Base-by-base conservation (phyloP, 768 basidiomycete genomes). In the Tricholoma flavovirens region DNA sequence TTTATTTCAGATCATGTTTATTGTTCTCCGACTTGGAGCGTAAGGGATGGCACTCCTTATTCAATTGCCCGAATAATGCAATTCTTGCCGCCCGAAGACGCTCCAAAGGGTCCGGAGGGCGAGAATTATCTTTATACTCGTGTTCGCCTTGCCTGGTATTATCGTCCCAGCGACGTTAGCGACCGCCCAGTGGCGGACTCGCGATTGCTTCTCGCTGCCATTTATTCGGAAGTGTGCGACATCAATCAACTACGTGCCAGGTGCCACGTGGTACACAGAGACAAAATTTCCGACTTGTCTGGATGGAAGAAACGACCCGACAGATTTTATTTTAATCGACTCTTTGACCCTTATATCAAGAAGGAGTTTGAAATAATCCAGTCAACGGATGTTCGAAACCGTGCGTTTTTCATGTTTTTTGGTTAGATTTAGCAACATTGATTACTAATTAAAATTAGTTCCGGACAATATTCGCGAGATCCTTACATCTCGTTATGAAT, bases 281-380 rank as follows among this genome's bases (percentile, higher is more conserved):
- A 98, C 78, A 93, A 93, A 76, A 94, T 96, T 64, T 86, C 90
- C 49, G 91, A 98, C 75, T 76, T 97, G 35, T 83, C 90, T 66
- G 87, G 86, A 5, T 98, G 93, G 93, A 98, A 94, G 77, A 91
- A 90, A 71, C 81, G 86, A 43, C 88, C 90, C 1, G 96, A 99
- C 72, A 83, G 91, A 61, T 99, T 99, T 79, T 97, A 95, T 77
- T 99, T 94, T 79, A 86, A 86, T 64, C 86, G 90, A 65, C 79
- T 98, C 26, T 99, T 96, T 68, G 96, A 98, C 75, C 93, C 94
- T 52, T 98, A 96, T 72, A 92, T 98, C 73, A 94, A 96, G 77
- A 90, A 91, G 71, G 95, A 98, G 73, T 98, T 96, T 71, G 97
- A 98, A 69, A 89, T 98, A 63, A 87, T 99, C 53, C 86, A 88